A percentile compares a stretch with the other conserved stretches of the same genome.
Evolutionary conservation across 805 yeast genomes (phyloP).

Genomic region (Teunomyces panamensis): DNA sequence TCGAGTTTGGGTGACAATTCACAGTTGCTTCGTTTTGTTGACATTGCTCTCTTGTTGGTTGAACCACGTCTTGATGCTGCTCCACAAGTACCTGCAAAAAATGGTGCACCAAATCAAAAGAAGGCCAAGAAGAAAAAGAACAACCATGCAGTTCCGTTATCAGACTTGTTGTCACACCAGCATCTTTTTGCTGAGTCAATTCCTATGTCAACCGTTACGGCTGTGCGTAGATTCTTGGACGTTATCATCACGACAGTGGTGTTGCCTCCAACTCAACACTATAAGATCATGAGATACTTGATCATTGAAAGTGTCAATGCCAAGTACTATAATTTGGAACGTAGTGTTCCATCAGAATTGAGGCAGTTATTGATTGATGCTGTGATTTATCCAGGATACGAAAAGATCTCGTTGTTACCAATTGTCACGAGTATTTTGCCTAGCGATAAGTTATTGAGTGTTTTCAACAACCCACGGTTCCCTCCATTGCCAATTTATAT

Average conservation of each 20-base stretch:
- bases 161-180: conserved; percentile 68
- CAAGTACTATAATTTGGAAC: conserved; percentile 20
- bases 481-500: conserved; percentile 46
- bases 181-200: conserved; percentile 49
- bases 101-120: conserved; percentile 10
- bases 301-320: conserved; percentile 34
- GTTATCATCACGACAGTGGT: conserved; percentile 45
- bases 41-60: conserved; percentile 45
- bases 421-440: conserved; percentile 56
- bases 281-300: conserved; percentile 46
- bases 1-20: conserved; percentile 48
- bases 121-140: conserved; percentile 43
- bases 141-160: conserved; percentile 47
- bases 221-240: conserved; percentile 47
- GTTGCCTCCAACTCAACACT: conserved; percentile 62
- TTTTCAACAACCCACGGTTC: conserved; percentile 71
- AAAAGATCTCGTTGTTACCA: conserved; percentile 66
- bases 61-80: conserved; percentile 31
- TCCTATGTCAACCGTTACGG: conserved; percentile 30
- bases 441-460: conserved; percentile 50
- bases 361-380: conserved; percentile 43
- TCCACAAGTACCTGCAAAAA: background rate
- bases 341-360: conserved; percentile 31
- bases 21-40: conserved; percentile 54
- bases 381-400: conserved; percentile 68